A percentile compares a stretch with the other conserved stretches of the same genome.
Evolutionary conservation across 306 rosid species (phyloP).

Genomic region (Cucurbita pepo): DNA sequence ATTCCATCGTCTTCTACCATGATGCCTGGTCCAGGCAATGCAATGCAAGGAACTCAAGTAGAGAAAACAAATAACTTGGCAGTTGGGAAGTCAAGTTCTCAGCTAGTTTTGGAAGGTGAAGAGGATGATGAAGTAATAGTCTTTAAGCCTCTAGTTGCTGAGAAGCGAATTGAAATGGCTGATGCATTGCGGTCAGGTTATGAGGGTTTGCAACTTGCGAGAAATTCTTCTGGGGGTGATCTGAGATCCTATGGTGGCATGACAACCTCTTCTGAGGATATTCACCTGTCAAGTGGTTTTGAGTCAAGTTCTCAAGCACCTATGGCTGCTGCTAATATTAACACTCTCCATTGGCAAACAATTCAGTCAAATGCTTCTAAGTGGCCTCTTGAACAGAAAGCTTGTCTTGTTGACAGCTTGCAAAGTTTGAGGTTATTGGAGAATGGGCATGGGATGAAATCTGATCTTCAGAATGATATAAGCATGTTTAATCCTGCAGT

Average conservation of each 20-base stretch:
- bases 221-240: constrained; percentile 29
- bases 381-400: constrained; percentile 39
- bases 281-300: constrained; percentile 26
- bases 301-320: constrained; percentile 21
- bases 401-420: constrained; percentile 35
- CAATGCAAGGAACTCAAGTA: constrained; percentile 25
- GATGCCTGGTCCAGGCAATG: constrained; percentile 17
- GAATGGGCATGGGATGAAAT: constrained; percentile 44
- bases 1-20: constrained; percentile 21
- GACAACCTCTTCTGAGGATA: constrained; percentile 17
- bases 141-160: constrained; percentile 65
- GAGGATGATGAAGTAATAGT: constrained; percentile 94
- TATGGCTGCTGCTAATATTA: constrained; percentile 18
- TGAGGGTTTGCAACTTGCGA: constrained; percentile 24
- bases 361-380: constrained; percentile 36
- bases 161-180: constrained; percentile 38
- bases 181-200: constrained; percentile 20
- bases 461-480: constrained; percentile 28
- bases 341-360: constrained; percentile 38
- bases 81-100: constrained; percentile 23
- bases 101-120: constrained; percentile 43
- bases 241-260: constrained; percentile 13
- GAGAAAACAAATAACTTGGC: constrained; percentile 23
- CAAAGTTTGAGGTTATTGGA: constrained; percentile 50
- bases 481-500: constrained; percentile 16